Conservation (phyloP, 106 monocot genomes). For the Acanthochlamys bracteata region DNA sequence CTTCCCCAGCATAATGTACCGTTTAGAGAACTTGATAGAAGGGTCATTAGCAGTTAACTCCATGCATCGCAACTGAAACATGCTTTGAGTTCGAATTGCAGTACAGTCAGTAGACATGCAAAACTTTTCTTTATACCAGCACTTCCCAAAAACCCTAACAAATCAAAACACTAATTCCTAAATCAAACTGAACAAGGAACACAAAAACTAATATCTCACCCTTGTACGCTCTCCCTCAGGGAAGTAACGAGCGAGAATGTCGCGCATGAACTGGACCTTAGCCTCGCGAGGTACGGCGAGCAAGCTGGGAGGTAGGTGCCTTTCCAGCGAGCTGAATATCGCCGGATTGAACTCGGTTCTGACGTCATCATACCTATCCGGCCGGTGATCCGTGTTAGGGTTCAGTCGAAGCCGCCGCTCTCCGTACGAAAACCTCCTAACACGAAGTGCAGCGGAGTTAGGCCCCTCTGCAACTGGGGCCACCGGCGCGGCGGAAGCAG, state of each 20-base stretch:
- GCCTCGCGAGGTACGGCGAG: constrained; percentile 47
- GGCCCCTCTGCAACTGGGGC: too few relatives aligned
- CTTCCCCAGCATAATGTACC: too few relatives aligned
- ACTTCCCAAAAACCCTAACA: not conserved
- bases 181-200: too few relatives aligned
- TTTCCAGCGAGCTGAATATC: constrained; percentile 79
- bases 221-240: constrained; percentile 65
- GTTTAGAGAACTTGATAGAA: too few relatives aligned
- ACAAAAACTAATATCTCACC: constrained; percentile 44
- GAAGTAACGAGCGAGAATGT: constrained; percentile 71
- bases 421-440: too few relatives aligned
- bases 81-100: too few relatives aligned
- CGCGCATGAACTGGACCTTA: constrained; percentile 81
- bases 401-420: constrained; percentile 74
- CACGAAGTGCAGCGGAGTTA: too few relatives aligned
- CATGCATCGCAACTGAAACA: too few relatives aligned
- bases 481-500: too few relatives aligned
- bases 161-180: not conserved
- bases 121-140: too few relatives aligned
- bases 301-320: constrained; percentile 87
- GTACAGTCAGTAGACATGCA: too few relatives aligned
- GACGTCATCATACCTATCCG: constrained; percentile 77
- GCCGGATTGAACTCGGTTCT: constrained; percentile 58
- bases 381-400: constrained; percentile 80
- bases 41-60: too few relatives aligned